A percentile compares a stretch with the other conserved stretches of the same genome.
Conservation (phyloP, 202 grass and related monocot species). For the Schoenoplectus triqueter region DNA sequence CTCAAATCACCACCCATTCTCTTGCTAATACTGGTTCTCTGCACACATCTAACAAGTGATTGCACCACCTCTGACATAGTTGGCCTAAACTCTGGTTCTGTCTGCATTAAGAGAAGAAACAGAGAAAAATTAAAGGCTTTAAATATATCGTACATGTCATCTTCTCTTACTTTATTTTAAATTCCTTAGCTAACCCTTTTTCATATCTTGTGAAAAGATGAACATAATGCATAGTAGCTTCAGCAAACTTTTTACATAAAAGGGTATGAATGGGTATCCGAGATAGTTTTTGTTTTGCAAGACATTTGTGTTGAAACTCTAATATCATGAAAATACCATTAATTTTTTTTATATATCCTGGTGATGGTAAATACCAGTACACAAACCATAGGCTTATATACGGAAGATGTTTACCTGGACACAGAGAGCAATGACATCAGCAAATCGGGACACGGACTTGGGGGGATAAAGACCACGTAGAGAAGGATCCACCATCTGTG, state of each 20-base stretch:
- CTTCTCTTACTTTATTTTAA: background rate
- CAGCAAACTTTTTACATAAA: background rate
- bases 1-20: conserved; percentile 45
- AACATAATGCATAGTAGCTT: background rate
- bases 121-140: conserved; percentile 6
- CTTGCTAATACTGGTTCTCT: conserved; percentile 56
- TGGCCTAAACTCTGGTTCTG: conserved; percentile 68
- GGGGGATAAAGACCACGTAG: conserved; percentile 88
- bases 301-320: background rate
- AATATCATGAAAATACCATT: background rate
- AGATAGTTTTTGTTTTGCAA: background rate
- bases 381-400: background rate
- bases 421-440: conserved; percentile 68
- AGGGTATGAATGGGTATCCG: background rate
- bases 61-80: conserved; percentile 84
- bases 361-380: conserved; percentile 12
- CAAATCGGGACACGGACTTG: conserved; percentile 72
- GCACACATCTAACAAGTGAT: conserved; percentile 56
- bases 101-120: conserved; percentile 50
- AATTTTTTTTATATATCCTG: background rate
- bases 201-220: background rate
- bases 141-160: background rate
- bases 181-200: background rate
- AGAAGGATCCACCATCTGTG: conserved; percentile 69
- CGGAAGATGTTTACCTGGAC: conserved; percentile 58